Conservation (phyloP, 768 basidiomycete genomes). For the Lentinus tigrinus region DNA sequence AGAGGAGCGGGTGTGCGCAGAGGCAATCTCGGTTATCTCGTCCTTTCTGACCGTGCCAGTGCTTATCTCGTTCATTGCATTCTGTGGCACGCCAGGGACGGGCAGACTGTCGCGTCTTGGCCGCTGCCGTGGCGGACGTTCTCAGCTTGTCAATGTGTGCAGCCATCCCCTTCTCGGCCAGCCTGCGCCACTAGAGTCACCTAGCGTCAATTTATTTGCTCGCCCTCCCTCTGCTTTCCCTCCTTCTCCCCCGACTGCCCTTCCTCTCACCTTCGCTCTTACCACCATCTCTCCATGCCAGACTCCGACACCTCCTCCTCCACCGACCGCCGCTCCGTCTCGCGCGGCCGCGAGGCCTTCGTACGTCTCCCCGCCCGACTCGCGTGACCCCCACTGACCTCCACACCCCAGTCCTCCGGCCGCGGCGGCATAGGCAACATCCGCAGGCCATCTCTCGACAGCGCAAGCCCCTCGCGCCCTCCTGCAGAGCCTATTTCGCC, state of each 20-base stretch:
- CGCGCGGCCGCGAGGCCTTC: conserved; percentile 58
- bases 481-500: conserved; percentile 53
- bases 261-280: background rate
- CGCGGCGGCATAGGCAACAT: conserved; percentile 74
- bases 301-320: conserved; percentile 11
- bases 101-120: background rate
- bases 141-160: background rate
- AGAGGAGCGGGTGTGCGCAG: background rate
- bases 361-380: conserved; percentile 37
- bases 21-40: background rate
- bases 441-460: conserved; percentile 42
- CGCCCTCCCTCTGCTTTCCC: background rate
- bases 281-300: conserved; percentile 8
- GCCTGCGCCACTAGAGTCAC: background rate
- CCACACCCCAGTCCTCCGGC: conserved; percentile 36
- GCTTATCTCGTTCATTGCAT: background rate
- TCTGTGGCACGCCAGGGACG: background rate
- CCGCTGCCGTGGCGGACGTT: background rate
- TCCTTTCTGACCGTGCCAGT: background rate
- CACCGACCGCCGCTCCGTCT: conserved; percentile 39
- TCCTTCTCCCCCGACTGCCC: background rate
- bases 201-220: background rate
- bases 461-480: conserved; percentile 16
- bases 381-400: background rate
- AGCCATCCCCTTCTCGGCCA: background rate